Base-by-base conservation (phyloP, 345 rosid genomes). In the Bruguiera gymnorhiza region DNA sequence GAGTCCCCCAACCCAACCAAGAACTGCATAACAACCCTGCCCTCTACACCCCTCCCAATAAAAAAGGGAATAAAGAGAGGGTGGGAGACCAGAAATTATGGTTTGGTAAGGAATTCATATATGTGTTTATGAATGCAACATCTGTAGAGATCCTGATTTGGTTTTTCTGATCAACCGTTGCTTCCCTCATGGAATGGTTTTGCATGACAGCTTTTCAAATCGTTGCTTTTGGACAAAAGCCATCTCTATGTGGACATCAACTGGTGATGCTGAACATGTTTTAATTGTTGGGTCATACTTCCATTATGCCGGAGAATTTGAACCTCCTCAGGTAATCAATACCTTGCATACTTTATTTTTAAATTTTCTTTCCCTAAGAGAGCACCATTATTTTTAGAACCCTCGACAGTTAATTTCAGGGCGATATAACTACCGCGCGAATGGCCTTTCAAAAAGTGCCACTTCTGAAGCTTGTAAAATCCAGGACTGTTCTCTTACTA, bases 221-320 rank as follows among this genome's bases (percentile, higher is more conserved):
- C 96, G 93, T 63, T 91, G 96, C 82, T 91, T 94, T 80, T 94
- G 85, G 81, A 91, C 97, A 15, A 91, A 94, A 85, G 98, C 98
- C 69, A 87, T 94, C 77, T 94, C 95, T 3, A 83, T 91, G 82
- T 91, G 97, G 96, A 91, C 98, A 62, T 91, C 98, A 29, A 89
- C 92, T 0, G 87, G 97, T 2, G 97, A 94, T 23, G 80, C 93
- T 27, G 96, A 94, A 70, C 98, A 94, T 68, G 89, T 77, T 50
- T 19, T 94, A 83, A 91, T 94, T 69, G 96, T 94, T 0, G 96
- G 96, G 29, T 85, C 95, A 20, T 91, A 94, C 74, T 91, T 91
- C 81, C 97, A 91, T 80, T 94, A 91, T 71, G 86, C 93, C 0
- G 91, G 97, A 50, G 98, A 96, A 67, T 94, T 82, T 71, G 96